phyloP scores from a whole-genome alignment of 1,284 basidiomycete species.

The Anthracocystis walkeri region DNA sequence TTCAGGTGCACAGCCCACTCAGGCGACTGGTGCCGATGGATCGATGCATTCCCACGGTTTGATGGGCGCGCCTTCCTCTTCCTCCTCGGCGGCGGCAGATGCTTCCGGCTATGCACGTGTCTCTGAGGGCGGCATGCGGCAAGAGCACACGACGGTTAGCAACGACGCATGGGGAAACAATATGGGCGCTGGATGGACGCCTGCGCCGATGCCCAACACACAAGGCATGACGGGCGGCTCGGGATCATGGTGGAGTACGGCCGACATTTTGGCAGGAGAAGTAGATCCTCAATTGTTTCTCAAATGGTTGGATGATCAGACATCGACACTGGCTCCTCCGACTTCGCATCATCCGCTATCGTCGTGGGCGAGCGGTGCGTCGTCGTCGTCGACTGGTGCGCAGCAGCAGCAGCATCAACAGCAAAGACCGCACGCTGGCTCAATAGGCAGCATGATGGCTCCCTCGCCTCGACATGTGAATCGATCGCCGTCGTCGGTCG shows the following conservation, averaged over 20 bases:
- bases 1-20: conserved; percentile 3
- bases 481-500: conserved; percentile 16
- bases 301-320: conserved; percentile 53
- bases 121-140: background rate
- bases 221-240: conserved; percentile 24
- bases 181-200: conserved; percentile 11
- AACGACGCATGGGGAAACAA: conserved; percentile 6
- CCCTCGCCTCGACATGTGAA: conserved; percentile 4
- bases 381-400: background rate
- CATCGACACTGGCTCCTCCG: conserved; percentile 38
- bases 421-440: conserved; percentile 16
- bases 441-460: conserved; percentile 15
- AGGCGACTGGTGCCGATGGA: background rate
- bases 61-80: conserved; percentile 1
- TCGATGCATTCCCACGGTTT: background rate
- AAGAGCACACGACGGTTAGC: background rate
- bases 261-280: conserved; percentile 46
- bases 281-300: conserved; percentile 52
- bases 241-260: conserved; percentile 53
- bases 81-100: background rate
- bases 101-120: conserved; percentile 5
- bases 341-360: conserved; percentile 43
- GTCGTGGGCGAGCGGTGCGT: conserved; percentile 33
- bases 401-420: conserved; percentile 4
- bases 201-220: conserved; percentile 5